Evolutionary conservation across 805 yeast genomes (phyloP), one percentile per base, ranked within the genome.

Genomic region (Lipomyces anomalus): DNA sequence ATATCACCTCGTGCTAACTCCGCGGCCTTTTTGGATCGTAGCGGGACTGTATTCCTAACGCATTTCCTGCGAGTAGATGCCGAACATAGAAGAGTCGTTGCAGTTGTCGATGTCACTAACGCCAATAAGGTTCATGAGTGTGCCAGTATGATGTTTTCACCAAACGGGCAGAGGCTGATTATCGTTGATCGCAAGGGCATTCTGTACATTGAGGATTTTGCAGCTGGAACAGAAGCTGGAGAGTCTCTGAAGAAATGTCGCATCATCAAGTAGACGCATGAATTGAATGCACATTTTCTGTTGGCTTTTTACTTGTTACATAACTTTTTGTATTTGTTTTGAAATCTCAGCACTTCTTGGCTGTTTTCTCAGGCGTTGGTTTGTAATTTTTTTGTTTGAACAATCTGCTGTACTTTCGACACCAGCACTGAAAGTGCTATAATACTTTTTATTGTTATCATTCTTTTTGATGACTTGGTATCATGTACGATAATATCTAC

Each of bases 1-100:
- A 73, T 84, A 0, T 84, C 94, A 2, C 95, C 96, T 1, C 69
- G 95, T 20, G 89, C 92, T 24, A 95, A 88, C 60, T 82, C 92
- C 0, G 71, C 87, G 23, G 95, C 90, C 2, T 82, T 84, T 55
- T 64, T 88, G 18, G 92, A 84, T 59, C 76, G 84, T 48, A 79
- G 78, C 44, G 97, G 97, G 0, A 69, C 77, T 1, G 80, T 88
- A 0, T 86, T 45, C 44, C 40, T 54, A 21, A 75, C 84, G 63
- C 70, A 79, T 9, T 74, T 85, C 1, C 65, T 73, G 20, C 72
- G 76, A 56, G 72, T 76, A 62, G 74, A 73, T 47, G 71, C 69
- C 48, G 78, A 76, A 49, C 76, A 73, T 48, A 76, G 78, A 42
- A 72, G 82, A 45, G 73, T 80, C 2, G 82, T 80, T 0, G 65